phyloP scores from a whole-genome alignment of 768 basidiomycete species.

The Strobilomyces echinocephalus region DNA sequence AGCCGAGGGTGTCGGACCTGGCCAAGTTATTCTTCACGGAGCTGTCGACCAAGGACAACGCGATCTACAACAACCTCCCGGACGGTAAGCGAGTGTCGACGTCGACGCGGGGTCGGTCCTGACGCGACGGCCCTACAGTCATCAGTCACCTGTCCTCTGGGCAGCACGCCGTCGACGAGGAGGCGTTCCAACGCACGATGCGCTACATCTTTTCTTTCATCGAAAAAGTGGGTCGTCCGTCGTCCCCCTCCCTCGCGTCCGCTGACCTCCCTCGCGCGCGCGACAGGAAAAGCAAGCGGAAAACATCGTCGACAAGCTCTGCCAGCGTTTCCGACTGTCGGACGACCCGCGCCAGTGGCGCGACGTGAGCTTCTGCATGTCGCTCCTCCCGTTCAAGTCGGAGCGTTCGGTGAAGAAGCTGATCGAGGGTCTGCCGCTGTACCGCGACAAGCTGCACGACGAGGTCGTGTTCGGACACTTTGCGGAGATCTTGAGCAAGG shows the following conservation, averaged over 20 bases:
- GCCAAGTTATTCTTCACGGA: slow-evolving; percentile 99
- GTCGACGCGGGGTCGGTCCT: background rate
- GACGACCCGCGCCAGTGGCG: slow-evolving; percentile 94
- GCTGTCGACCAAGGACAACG: slow-evolving; percentile 95
- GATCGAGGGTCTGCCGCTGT: slow-evolving; percentile 86
- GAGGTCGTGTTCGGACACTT: slow-evolving; percentile 75
- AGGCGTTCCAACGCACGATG: slow-evolving; percentile 88
- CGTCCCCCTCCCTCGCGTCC: background rate
- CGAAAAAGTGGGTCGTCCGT: slow-evolving; percentile 65
- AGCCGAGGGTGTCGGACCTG: slow-evolving; percentile 81
- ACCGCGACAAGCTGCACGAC: slow-evolving; percentile 95
- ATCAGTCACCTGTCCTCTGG: slow-evolving; percentile 94
- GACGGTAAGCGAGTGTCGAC: slow-evolving; percentile 57
- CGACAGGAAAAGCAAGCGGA: slow-evolving; percentile 95
- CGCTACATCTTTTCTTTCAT: slow-evolving; percentile 95
- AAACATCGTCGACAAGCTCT: slow-evolving; percentile 94
- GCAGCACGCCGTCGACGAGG: slow-evolving; percentile 87
- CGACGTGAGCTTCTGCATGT: slow-evolving; percentile 94
- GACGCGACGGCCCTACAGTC: slow-evolving; percentile 43
- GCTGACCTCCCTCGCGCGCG: background rate
- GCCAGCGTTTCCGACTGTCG: slow-evolving; percentile 87
- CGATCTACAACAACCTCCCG: slow-evolving; percentile 97
- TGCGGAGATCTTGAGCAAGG: slow-evolving; percentile 88
- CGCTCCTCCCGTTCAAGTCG: slow-evolving; percentile 93
- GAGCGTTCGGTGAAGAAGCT: slow-evolving; percentile 95